Conservation (phyloP, 305 asterid species). For the Coffea humblotiana region DNA sequence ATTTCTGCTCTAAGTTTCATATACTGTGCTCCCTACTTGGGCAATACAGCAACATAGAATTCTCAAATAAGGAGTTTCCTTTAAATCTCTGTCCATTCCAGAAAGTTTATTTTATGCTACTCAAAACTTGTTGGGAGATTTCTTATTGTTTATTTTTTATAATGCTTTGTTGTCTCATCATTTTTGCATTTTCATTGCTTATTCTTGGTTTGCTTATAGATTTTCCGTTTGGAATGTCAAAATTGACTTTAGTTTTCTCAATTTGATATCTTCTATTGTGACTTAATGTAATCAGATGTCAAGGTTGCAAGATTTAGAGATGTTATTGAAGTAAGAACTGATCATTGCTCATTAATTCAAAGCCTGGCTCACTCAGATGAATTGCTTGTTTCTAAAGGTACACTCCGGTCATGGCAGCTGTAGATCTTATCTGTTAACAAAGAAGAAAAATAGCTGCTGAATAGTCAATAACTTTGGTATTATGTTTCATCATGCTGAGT, state of each 20-base stretch:
- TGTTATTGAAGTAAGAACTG: conserved; percentile 63
- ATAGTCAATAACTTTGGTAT: background rate
- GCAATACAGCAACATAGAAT: too few species aligned
- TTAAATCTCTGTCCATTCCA: too few species aligned
- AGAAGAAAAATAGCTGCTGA: background rate
- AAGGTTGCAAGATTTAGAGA: conserved; percentile 58
- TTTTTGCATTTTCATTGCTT: background rate
- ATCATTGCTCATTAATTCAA: conserved; percentile 57
- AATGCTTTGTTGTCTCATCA: too few species aligned
- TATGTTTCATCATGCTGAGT: too few species aligned
- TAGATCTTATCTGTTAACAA: background rate
- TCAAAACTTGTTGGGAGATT: too few species aligned
- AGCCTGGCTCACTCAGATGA: conserved; percentile 49
- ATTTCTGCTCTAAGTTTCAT: too few species aligned
- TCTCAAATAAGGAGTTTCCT: too few species aligned
- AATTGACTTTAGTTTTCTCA: background rate
- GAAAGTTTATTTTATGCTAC: too few species aligned
- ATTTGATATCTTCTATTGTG: background rate
- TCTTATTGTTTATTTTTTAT: too few species aligned
- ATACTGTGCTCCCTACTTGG: too few species aligned
- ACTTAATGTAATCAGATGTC: conserved; percentile 43
- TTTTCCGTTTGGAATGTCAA: conserved; percentile 1
- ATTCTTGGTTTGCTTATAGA: background rate
- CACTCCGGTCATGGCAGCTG: conserved; percentile 1
- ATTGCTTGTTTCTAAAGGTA: conserved; percentile 50